Evolutionary conservation across 2,329 filamentous ascomycete genomes (phyloP).

Genomic region (Trichoderma citrinoviride): DNA sequence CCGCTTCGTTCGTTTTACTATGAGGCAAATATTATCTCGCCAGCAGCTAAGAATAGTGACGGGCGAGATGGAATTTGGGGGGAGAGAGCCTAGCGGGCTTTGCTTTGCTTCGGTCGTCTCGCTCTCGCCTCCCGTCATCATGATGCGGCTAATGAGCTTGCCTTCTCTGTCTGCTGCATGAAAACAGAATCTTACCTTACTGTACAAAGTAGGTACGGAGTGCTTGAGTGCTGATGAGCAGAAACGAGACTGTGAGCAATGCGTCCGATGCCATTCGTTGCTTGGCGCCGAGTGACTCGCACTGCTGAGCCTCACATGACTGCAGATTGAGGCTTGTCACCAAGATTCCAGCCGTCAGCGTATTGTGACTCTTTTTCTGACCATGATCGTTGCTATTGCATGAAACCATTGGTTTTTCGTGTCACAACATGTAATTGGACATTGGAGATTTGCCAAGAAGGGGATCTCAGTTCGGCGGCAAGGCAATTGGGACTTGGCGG

Average conservation of each 20-base stretch:
- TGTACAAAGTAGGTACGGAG: too few species aligned
- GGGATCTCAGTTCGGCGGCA: not conserved
- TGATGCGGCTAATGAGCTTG: not conserved
- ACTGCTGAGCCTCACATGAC: conserved; percentile 1
- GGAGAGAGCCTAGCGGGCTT: not conserved
- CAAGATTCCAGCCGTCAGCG: not conserved
- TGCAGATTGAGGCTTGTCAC: not conserved
- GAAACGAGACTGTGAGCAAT: not conserved
- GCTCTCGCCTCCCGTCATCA: conserved; percentile 18
- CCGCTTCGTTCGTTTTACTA: conserved; percentile 8
- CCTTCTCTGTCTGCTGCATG: not conserved
- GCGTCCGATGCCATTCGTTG: not conserved
- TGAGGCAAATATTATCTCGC: conserved; percentile 18
- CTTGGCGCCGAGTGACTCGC: conserved; percentile 9
- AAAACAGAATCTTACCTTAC: not conserved
- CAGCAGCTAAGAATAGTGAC: not conserved
- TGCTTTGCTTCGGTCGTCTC: too few species aligned
- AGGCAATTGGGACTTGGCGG: not conserved
- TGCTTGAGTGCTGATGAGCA: too few species aligned
- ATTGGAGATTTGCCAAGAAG: conserved; percentile 1
- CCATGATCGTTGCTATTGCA: too few species aligned
- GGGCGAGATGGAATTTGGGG: not conserved
- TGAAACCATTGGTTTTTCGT: too few species aligned
- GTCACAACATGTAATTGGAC: not conserved
- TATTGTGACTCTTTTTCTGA: not conserved